Conservation (phyloP, 2,329 filamentous ascomycete species). For the Ophiostoma fasciatum region DNA sequence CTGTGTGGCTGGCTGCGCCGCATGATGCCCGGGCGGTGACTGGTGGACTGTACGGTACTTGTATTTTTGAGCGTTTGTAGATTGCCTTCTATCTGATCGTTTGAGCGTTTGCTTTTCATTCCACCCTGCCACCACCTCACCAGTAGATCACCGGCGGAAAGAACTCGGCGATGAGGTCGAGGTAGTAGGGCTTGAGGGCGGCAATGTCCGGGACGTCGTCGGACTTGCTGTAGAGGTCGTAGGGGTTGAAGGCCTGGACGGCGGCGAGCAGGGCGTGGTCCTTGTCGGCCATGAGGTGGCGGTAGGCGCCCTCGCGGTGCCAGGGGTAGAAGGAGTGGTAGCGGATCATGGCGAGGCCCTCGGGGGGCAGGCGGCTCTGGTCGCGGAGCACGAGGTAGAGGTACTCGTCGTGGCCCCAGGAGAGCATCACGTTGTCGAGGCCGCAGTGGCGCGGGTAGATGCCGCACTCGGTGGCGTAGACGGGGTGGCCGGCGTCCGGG, state of each 20-base stretch:
- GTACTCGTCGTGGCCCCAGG: conserved; percentile 83
- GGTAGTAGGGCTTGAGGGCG: conserved; percentile 65
- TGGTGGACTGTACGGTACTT: too few species aligned
- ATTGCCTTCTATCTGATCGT: too few species aligned
- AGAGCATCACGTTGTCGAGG: conserved; percentile 76
- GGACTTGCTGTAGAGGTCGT: conserved; percentile 85
- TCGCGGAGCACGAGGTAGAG: conserved; percentile 77
- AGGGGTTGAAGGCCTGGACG: conserved; percentile 78
- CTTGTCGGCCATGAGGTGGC: conserved; percentile 68
- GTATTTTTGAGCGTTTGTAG: too few species aligned
- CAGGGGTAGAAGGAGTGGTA: conserved; percentile 92
- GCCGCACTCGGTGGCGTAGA: conserved; percentile 63
- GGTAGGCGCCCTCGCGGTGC: conserved; percentile 71
- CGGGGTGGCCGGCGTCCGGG: conserved; percentile 53
- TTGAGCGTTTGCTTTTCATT: too few species aligned
- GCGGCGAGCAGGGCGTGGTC: conserved; percentile 68
- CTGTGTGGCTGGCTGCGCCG: conserved; percentile 4
- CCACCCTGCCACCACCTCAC: conserved; percentile 28
- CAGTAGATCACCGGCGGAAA: conserved; percentile 56
- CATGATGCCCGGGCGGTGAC: background rate
- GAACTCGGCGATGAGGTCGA: conserved; percentile 61
- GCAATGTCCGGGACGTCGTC: conserved; percentile 64
- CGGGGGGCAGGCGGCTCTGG: conserved; percentile 61
- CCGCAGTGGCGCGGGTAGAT: conserved; percentile 72
- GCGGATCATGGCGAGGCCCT: conserved; percentile 82